These are phyloP conservation scores for Beauveria brongniartii DNA, from an alignment of 2,329 filamentous ascomycete genomes.

Conservation along the genomic window DNA sequence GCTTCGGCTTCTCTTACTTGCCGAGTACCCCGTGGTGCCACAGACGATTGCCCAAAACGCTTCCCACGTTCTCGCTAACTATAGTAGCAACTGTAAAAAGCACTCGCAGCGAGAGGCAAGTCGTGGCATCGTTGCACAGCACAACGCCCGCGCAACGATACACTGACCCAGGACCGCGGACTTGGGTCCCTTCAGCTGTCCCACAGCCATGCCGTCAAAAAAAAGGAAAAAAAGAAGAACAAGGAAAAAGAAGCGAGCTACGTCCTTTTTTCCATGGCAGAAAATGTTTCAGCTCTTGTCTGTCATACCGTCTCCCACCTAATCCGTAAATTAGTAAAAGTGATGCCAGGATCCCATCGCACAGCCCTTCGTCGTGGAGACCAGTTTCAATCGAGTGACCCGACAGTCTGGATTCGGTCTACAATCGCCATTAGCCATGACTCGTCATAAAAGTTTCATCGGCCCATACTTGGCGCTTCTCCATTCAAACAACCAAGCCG, in stretches of 20 bases:
- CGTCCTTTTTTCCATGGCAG: not conserved
- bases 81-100: too few species aligned
- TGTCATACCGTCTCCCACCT: not conserved
- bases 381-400: not conserved
- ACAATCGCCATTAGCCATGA: not conserved
- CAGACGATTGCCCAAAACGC: too few species aligned
- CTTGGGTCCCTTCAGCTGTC: not conserved
- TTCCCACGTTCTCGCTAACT: too few species aligned
- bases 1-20: not conserved
- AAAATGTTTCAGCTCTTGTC: not conserved
- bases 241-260: not conserved
- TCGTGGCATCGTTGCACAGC: not conserved
- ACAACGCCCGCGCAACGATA: not conserved
- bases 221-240: not conserved
- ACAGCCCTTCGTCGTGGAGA: not conserved
- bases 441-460: too few species aligned
- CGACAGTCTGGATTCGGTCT: not conserved
- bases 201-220: not conserved
- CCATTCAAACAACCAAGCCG: not conserved
- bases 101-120: not conserved
- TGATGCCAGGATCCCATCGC: not conserved
- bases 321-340: not conserved
- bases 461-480: not conserved
- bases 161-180: slow-evolving; percentile 8
- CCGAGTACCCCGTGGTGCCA: not conserved